Conservation (phyloP, 352 stramenopile species). For the Phytophthora pinifolia region DNA sequence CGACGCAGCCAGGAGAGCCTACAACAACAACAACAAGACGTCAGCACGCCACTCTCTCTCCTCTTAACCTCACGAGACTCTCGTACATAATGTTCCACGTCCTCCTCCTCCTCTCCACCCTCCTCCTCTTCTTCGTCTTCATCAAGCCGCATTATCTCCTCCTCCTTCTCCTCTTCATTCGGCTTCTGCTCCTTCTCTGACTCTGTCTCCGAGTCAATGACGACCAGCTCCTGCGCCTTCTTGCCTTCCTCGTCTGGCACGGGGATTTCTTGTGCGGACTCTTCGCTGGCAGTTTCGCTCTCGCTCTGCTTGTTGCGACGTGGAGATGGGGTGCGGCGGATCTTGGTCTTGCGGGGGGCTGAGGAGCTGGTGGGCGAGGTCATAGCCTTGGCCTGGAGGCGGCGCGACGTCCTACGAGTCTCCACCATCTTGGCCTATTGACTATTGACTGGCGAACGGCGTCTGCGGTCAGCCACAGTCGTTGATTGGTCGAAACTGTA, state of each 20-base stretch:
- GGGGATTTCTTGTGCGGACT: constrained; percentile 28
- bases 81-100: constrained; percentile 60
- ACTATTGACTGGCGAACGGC: constrained; percentile 20
- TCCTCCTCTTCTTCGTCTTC: constrained; percentile 40
- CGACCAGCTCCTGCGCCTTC: constrained; percentile 2
- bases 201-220: constrained; percentile 10
- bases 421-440: constrained; percentile 48
- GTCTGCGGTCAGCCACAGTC: not conserved
- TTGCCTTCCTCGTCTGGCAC: constrained; percentile 9
- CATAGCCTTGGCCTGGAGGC: constrained; percentile 52
- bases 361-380: constrained; percentile 14
- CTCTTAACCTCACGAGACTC: not conserved
- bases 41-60: not conserved
- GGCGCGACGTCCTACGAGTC: constrained; percentile 58
- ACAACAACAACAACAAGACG: constrained; percentile 2
- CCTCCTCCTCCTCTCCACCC: constrained; percentile 38
- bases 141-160: constrained; percentile 51
- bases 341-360: constrained; percentile 1
- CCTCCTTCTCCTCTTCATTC: constrained; percentile 24
- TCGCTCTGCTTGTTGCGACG: constrained; percentile 17
- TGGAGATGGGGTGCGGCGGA: constrained; percentile 14
- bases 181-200: constrained; percentile 9
- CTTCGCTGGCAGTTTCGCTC: constrained; percentile 14
- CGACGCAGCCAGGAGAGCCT: constrained; percentile 51
- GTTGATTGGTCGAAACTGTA: constrained; percentile 13